phyloP scores from a whole-genome alignment of 129 eudicot species.

The Cynara cardunculus region DNA sequence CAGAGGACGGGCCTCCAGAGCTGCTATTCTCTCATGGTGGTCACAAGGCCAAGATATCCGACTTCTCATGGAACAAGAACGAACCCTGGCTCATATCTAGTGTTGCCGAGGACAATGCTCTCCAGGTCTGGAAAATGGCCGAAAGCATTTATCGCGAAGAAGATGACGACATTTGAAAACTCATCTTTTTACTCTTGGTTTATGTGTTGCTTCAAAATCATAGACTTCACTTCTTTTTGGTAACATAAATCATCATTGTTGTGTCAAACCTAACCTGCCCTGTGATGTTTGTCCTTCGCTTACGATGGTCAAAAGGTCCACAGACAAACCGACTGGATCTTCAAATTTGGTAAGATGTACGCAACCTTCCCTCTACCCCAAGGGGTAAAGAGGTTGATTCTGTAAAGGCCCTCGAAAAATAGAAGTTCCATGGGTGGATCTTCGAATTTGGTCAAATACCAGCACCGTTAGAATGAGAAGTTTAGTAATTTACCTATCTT shows the following conservation, averaged over 20 bases:
- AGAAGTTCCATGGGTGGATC: neutral
- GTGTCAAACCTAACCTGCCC: neutral
- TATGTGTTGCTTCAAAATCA: neutral
- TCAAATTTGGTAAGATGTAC: no score
- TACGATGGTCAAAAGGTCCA: neutral
- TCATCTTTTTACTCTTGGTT: neutral
- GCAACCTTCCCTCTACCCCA: neutral
- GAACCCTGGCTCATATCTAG: constrained; percentile 89
- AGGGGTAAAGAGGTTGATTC: neutral
- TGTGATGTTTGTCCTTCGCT: neutral
- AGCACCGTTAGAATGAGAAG: neutral
- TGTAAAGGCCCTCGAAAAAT: neutral
- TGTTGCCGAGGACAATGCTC: constrained; percentile 80
- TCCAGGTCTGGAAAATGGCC: constrained; percentile 91
- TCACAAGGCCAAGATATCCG: constrained; percentile 92
- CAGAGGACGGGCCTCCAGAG: constrained; percentile 97
- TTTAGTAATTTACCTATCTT: neutral
- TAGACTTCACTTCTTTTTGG: neutral
- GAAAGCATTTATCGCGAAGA: constrained; percentile 81
- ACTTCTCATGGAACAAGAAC: constrained; percentile 95
- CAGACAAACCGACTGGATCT: neutral
- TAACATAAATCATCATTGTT: neutral
- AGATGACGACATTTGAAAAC: constrained; percentile 44
- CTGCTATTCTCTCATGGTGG: constrained; percentile 97
- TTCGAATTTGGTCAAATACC: no score